These are phyloP conservation scores for Colletotrichum graminicola DNA, from an alignment of 2,329 filamentous ascomycete genomes.

Conservation along the genomic window DNA sequence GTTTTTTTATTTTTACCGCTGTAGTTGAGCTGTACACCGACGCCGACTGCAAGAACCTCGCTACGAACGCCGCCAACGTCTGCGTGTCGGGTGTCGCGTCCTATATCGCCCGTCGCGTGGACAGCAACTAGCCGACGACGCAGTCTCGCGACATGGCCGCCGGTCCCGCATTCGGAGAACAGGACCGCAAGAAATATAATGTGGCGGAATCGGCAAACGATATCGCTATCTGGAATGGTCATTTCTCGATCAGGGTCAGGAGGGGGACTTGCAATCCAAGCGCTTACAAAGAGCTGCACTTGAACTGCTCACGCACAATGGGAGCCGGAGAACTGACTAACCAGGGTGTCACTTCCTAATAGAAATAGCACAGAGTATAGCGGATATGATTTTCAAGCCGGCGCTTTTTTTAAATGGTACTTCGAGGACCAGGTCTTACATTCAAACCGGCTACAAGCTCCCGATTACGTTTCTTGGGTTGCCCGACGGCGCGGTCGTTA, in stretches of 20 bases:
- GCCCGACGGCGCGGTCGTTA: no score
- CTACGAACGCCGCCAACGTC: constrained; percentile 26
- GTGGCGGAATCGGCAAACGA: not conserved
- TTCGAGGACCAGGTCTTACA: no score
- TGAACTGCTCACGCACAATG: not conserved
- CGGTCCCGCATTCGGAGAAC: not conserved
- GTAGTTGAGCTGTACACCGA: constrained; percentile 32
- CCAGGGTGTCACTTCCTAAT: not conserved
- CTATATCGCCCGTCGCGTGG: constrained; percentile 27
- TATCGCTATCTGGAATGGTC: not conserved
- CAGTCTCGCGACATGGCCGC: not conserved
- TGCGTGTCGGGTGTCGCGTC: constrained; percentile 30
- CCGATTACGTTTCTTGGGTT: no score
- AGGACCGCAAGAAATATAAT: not conserved
- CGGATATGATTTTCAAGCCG: not conserved
- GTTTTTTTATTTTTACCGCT: not conserved
- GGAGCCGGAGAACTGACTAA: not conserved
- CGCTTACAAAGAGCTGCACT: not conserved
- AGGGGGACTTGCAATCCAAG: not conserved
- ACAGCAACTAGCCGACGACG: constrained; percentile 11
- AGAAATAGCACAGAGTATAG: not conserved
- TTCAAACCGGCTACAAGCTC: no score
- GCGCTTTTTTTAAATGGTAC: no score
- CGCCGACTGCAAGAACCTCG: constrained; percentile 22
- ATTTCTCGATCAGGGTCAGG: not conserved